A percentile compares a stretch with the other conserved stretches of the same genome.
These are phyloP conservation scores for Coemansia sp. DNA, from an alignment of 192 early-diverging fungal species.

Conservation along the genomic window DNA sequence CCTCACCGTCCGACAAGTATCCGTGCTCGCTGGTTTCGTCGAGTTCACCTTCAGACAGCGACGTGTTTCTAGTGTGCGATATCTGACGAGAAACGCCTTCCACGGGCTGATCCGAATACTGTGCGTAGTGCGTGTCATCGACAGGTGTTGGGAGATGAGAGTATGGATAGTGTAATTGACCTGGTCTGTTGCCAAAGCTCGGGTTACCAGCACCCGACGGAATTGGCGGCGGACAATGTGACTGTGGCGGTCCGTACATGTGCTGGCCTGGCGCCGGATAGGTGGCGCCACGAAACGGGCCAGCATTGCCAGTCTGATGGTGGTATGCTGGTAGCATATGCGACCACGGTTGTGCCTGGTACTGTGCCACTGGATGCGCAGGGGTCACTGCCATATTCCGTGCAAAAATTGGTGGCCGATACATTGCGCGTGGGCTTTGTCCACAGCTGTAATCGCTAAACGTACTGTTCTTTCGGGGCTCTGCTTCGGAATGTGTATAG, in stretches of 20 bases:
- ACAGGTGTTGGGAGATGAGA: slow-evolving; percentile 1
- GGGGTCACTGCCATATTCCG: neutral
- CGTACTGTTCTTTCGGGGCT: neutral
- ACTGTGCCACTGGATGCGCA: neutral
- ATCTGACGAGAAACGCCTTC: neutral
- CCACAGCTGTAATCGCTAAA: neutral
- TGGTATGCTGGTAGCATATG: neutral
- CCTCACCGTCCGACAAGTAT: slow-evolving; percentile 26
- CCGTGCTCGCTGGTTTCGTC: neutral
- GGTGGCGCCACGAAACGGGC: neutral
- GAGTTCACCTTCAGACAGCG: slow-evolving; percentile 39
- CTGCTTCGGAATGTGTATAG: neutral
- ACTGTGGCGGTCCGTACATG: neutral
- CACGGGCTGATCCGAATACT: neutral
- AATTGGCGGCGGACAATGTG: neutral
- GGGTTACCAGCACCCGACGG: neutral
- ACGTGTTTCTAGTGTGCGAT: neutral
- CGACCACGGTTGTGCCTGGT: neutral
- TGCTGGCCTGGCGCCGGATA: neutral
- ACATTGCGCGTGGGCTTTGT: neutral
- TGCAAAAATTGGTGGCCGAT: neutral
- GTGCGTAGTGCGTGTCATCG: neutral
- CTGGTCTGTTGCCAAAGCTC: neutral
- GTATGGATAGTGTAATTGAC: neutral
- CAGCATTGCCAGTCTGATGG: neutral